Base-by-base conservation (phyloP, 305 asterid species). In the Solanum hybrid region DNA sequence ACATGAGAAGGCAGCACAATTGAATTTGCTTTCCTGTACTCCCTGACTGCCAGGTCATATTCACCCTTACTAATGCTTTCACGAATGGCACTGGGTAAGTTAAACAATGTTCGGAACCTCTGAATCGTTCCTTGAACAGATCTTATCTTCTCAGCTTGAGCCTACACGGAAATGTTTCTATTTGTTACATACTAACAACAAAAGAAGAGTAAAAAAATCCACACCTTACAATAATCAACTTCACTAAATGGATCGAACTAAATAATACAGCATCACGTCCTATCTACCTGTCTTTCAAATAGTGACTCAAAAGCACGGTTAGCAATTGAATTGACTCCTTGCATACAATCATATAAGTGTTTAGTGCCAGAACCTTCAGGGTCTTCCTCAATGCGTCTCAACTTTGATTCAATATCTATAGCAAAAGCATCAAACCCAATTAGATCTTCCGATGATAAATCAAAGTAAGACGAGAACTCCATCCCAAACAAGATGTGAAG, bases 121-220 rank as follows among this genome's bases (percentile, higher is more conserved):
- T 97, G 99, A 91, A 97, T 98, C 99, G 97, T 97, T 90, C 99
- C 99, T 93, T 98, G 99, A 90, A 98, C 98, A 90, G 99, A 95
- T 93, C 99, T 94, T 90, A 97, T 96, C 95, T 98, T 98, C 93
- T 98, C 99, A 38, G 98, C 96, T 95, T 98, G 99, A 41, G 98
- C 98, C 99, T 98, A 87, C 85, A 93, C 26, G 86, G 51, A 38
- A 37, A 83, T 88, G 79, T 80, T 89, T 75, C 41, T 80, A 89
- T 72, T 85, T 89, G 79, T 34, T 68, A 91, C 29, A 32, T 85
- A 51, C 32, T 57, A 85, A 85, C 78, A 57, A 85, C 27, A 31
- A 57, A 51, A 85, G 78, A 85, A 61, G 77, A 57, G 78, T 38
- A 20, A 22, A 57, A 20, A 57, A n/a, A 22, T 57, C 77, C 32